These are phyloP conservation scores for Ramaria rubella DNA, from an alignment of 768 basidiomycete species.

Conservation along the genomic window DNA sequence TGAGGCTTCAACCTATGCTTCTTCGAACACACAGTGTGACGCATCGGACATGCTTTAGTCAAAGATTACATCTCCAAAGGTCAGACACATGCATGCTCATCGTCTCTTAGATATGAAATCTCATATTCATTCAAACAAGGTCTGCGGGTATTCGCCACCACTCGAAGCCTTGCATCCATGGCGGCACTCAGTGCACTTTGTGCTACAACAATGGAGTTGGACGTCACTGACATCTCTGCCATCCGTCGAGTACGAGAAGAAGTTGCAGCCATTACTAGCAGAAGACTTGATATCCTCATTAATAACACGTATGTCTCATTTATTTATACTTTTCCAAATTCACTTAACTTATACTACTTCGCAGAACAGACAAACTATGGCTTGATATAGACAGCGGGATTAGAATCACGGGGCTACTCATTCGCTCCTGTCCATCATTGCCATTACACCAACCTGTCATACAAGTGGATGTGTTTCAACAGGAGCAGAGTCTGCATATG, in stretches of 20 bases:
- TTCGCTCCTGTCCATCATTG: too few species aligned
- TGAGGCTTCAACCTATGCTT: too few species aligned
- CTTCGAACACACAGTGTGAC: too few species aligned
- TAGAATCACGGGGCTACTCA: too few species aligned
- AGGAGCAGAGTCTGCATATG: too few species aligned
- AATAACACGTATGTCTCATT: slow-evolving; percentile 18
- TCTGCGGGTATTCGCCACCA: slow-evolving; percentile 25
- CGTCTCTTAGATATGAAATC: neutral
- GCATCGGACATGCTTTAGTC: slow-evolving; percentile 21
- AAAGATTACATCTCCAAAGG: slow-evolving; percentile 9
- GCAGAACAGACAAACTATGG: too few species aligned
- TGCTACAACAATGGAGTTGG: slow-evolving; percentile 20
- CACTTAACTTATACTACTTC: neutral
- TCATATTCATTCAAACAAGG: slow-evolving; percentile 10
- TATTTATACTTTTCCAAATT: neutral
- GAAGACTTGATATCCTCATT: slow-evolving; percentile 26
- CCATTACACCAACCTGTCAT: too few species aligned
- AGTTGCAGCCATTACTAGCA: slow-evolving; percentile 18
- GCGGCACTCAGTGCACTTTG: slow-evolving; percentile 14
- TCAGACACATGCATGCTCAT: slow-evolving; percentile 9
- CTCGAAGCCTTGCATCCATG: slow-evolving; percentile 20
- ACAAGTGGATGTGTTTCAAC: too few species aligned
- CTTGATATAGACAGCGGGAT: too few species aligned
- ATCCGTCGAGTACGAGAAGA: slow-evolving; percentile 12
- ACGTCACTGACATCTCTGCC: slow-evolving; percentile 19